Percentiles rank a stretch among this genome's conserved stretches.
These are phyloP conservation scores for Alternaria sp. DNA, from an alignment of 2,329 filamentous ascomycete species.

Conservation along the genomic window DNA sequence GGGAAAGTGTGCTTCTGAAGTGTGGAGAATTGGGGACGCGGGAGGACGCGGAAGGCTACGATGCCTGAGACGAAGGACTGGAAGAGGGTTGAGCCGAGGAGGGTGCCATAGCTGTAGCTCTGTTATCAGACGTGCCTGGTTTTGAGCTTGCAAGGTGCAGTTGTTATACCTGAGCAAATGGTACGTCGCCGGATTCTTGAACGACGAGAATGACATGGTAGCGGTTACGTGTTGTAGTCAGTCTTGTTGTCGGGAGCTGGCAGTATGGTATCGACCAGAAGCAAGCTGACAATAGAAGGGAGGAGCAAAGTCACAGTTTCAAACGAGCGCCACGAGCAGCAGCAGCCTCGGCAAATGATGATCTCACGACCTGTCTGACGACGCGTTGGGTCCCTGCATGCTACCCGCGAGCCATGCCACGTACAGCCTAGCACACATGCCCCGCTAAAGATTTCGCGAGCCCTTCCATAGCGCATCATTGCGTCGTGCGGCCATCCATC, in stretches of 20 bases:
- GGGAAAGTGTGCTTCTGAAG: slow-evolving; percentile 83
- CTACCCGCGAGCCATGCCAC: neutral
- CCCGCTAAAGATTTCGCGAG: slow-evolving; percentile 7
- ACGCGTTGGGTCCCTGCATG: slow-evolving; percentile 16
- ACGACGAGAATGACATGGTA: slow-evolving; percentile 55
- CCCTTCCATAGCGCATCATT: slow-evolving; percentile 7
- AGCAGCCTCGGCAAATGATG: slow-evolving; percentile 27
- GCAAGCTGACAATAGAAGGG: neutral
- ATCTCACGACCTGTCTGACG: slow-evolving; percentile 30
- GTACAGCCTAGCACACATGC: neutral
- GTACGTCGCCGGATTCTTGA: slow-evolving; percentile 75
- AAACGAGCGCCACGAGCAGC: slow-evolving; percentile 1
- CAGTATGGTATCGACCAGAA: neutral
- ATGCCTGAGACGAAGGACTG: slow-evolving; percentile 82
- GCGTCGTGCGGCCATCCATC: neutral
- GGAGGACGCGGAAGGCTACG: slow-evolving; percentile 78
- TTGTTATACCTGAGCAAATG: slow-evolving; percentile 73
- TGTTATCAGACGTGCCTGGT: slow-evolving; percentile 6
- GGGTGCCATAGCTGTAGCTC: slow-evolving; percentile 76
- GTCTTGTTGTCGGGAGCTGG: neutral
- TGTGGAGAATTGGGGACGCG: slow-evolving; percentile 80
- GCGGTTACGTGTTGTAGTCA: neutral
- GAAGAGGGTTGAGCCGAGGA: slow-evolving; percentile 87
- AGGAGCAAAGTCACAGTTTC: neutral
- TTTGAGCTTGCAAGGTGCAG: neutral